Evolutionary conservation across 23 red algal species (phyloP), one percentile per base, ranked within the genome.

Genomic region (Agarophyton chilense): DNA sequence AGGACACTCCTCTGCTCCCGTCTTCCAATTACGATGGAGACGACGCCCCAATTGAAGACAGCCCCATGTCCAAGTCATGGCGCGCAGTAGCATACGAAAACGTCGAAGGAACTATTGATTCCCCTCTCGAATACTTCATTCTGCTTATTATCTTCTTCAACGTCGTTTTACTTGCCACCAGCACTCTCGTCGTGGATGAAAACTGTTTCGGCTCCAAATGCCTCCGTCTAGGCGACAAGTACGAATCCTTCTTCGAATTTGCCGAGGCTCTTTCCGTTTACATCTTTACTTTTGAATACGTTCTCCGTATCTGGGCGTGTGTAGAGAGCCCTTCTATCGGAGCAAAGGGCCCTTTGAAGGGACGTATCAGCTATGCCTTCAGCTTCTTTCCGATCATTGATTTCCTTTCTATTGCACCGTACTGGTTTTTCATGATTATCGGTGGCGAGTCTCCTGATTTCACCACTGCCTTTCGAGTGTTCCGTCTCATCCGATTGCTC

Each of bases 31-130:
- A 49, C 49, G 39, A 43, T 45, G 51, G 12, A 32, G 79, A 83
- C 19, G 51, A 58, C 54, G 47, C 50, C 17, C 77, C 77, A 25
- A 14, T 80, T n/a, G 51, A 61, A 25, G 51, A 80, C 35, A 55
- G 4, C 38, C 34, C 77, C 46, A 22, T 12, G 46, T 80, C 54
- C 22, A 61, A 80, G 49, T 50, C 39, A 18, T 87, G 63, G 82
- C 86, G 86, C 57, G 34, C 45, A 33, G 72, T 90, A 53, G 86
- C 89, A 6, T 83, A 84, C 67, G 52, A 60, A n/a, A 79, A 81
- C 64, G 92, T 95, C 24, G 92, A 95, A 65, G 92, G 92, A 29
- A 87, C 84, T 33, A 90, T 95, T 28, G 92, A 95, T 66, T 95
- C 92, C 34, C 73, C 80, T 0, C 28, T 95, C 9, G 92, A 95